A percentile compares a stretch with the other conserved stretches of the same genome.
phyloP scores from a whole-genome alignment of 257 asterid genomes.

The Salvia rosmarinus region DNA sequence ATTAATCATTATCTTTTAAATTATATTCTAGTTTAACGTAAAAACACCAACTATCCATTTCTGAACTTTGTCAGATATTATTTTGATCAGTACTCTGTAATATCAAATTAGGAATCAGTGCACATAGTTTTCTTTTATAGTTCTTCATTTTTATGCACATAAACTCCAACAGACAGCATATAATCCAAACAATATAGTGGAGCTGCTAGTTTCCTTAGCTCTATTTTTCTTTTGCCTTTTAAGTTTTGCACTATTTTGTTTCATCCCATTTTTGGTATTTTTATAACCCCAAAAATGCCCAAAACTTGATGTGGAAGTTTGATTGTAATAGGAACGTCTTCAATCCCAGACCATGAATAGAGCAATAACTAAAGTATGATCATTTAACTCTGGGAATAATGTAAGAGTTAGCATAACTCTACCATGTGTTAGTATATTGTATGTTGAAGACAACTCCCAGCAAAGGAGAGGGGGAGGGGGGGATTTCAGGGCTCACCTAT shows the following conservation, averaged over 20 bases:
- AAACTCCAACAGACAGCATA: background rate
- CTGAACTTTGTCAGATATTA: background rate
- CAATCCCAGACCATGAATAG: background rate
- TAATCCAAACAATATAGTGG: background rate
- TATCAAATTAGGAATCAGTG: background rate
- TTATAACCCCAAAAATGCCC: background rate
- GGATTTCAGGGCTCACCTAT: background rate
- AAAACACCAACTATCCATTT: background rate
- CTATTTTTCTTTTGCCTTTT: background rate
- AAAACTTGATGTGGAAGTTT: background rate
- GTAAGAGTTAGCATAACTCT: slow-evolving; percentile 2
- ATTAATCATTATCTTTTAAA: background rate
- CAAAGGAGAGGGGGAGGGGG: background rate
- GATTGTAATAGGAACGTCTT: background rate
- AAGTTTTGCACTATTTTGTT: background rate
- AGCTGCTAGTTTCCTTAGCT: background rate
- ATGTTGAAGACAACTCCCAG: background rate
- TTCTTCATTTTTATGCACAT: background rate
- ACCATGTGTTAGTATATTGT: slow-evolving; percentile 4
- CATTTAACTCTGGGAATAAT: background rate
- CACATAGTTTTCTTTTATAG: background rate
- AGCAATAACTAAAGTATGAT: background rate
- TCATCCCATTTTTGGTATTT: background rate
- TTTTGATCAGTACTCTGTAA: background rate
- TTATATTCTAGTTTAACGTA: background rate